Base-by-base conservation (phyloP, 2,329 filamentous ascomycete species). In the Aspergillus bombycis region DNA sequence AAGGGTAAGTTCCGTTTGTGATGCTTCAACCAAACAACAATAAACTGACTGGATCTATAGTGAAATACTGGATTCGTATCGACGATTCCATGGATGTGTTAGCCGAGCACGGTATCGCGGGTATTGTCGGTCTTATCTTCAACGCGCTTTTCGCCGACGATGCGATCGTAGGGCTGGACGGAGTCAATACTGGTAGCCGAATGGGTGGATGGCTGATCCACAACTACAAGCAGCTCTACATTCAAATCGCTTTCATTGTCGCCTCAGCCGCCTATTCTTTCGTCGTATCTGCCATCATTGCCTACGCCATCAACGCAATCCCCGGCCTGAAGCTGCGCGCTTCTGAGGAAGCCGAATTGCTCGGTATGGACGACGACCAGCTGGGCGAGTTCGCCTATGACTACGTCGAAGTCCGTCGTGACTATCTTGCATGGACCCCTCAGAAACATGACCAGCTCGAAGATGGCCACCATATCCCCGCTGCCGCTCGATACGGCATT, bases 31-130 rank as follows among this genome's bases (percentile, higher is more conserved):
- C 28, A 21, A 43, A 41, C 3, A 19, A 5, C 14, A 19, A 32
- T 23, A 8, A 14, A 30, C 23, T 59, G 55, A 62, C 60, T 68
- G 65, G 68, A 26, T 41, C 4, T 58, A n/a, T 66, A 86, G 83
- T 89, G 78, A 89, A 89, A 80, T 89, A 88, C 80, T 89, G 87
- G 87, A 84, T 96, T 73, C 88, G 88, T 66, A 89, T 96, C 61
- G 93, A 96, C 71, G 93, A 96, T 75, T 90, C 91, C 7, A 91
- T 96, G 79, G 93, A 96, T 82, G 89, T 96, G 72, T 95, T 96
- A 79, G 93, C 93, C 69, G 92, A 95, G 79, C 93, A 96, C 86
- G 92, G 87, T 73, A 82, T 96, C 67, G 92, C 93, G 56, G 93
- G 93, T 68, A 92, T 95, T 68, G 84, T 90, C 62, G 93, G 93